Base-by-base conservation (phyloP, 208 protist genomes). In the Crithidia fasciculata region DNA sequence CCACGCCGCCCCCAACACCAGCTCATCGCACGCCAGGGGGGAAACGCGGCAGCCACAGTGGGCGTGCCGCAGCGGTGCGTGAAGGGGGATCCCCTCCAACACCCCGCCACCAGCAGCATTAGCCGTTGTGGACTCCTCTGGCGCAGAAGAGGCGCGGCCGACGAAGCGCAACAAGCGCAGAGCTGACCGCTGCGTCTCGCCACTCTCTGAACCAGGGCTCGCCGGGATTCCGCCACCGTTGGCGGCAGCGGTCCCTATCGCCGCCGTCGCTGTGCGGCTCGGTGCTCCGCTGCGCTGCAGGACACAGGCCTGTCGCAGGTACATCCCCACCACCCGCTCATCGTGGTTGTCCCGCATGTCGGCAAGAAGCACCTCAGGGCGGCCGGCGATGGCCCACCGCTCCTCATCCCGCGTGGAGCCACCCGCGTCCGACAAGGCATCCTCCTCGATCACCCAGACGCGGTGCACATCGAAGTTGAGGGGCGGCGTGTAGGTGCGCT, bases 1-100 rank as follows among this genome's bases (percentile, higher is more conserved):
- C 72, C 72, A 76, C 19, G 72, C 55, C 4, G 54, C 72, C 10
- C 56, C 72, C 16, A 76, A 63, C 61, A 70, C 54, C 12, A 62
- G 8, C 62, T 76, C 72, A 41, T 76, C 72, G 54, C 72, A 76
- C 39, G 39, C 61, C 15, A 70, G 57, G 7, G 72, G 63, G 3
- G 72, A 41, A 18, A 61, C 45, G 36, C 72, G 72, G 45, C 72
- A 65, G n/a, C 72, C 72, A 36, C 45, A 16, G 39, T 76, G 72
- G 55, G 39, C 63, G 47, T 70, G 45, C 15, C 72, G 63, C 55
- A 64, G 41, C 5, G 72, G 60, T 3, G 72, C 18, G 39, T 69
- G 72, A 43, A 37, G 12, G 4, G 61, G 6, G 15, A 76, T 16
- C 63, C 65, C 72, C 72, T 69, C 55, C 55, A 76, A 28, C 41